Conservation (phyloP, 1,284 basidiomycete species). For the Violaceomyces palustris region DNA sequence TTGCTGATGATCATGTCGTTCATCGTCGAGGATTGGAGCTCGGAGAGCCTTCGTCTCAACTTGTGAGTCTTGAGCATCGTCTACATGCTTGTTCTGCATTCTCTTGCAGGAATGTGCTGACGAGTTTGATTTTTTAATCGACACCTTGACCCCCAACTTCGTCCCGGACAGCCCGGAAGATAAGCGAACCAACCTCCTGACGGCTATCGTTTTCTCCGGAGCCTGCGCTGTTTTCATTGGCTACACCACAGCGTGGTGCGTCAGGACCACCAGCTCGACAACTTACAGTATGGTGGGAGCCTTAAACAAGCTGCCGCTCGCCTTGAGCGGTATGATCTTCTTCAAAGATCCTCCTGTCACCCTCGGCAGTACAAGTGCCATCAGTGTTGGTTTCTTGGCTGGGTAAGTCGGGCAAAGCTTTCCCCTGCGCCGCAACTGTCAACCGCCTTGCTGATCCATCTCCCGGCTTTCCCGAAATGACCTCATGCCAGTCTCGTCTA, state of each 20-base stretch:
- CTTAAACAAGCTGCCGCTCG: slow-evolving; percentile 95
- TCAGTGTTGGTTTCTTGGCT: slow-evolving; percentile 83
- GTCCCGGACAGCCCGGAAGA: slow-evolving; percentile 67
- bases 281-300: slow-evolving; percentile 99
- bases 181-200: slow-evolving; percentile 72
- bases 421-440: slow-evolving; percentile 22
- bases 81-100: no score
- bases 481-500: slow-evolving; percentile 28
- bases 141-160: no score
- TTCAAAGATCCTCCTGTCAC: slow-evolving; percentile 71
- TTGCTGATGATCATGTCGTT: slow-evolving; percentile 78
- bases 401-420: slow-evolving; percentile 61
- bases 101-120: neutral
- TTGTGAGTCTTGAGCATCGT: slow-evolving; percentile 71
- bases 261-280: slow-evolving; percentile 90
- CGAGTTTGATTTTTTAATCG: neutral
- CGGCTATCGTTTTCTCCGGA: slow-evolving; percentile 89
- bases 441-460: neutral
- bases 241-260: slow-evolving; percentile 98
- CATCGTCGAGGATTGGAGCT: slow-evolving; percentile 83
- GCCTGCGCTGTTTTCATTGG: slow-evolving; percentile 95
- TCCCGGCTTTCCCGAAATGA: neutral
- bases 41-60: slow-evolving; percentile 70
- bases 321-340: slow-evolving; percentile 55
- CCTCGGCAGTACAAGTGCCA: slow-evolving; percentile 78